phyloP scores from a whole-genome alignment of 2,329 filamentous ascomycete species.

The Colletotrichum truncatum region DNA sequence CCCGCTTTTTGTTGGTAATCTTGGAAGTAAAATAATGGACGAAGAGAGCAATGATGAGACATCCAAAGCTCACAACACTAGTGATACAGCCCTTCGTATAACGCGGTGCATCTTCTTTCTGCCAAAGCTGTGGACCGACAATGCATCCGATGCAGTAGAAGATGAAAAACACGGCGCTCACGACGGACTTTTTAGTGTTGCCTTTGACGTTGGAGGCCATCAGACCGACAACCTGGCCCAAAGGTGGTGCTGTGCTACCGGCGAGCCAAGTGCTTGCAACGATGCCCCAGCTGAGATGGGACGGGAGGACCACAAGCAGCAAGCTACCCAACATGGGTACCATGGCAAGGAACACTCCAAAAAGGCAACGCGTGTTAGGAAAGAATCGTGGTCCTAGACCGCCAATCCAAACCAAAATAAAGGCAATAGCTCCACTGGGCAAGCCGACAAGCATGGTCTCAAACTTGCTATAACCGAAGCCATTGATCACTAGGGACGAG shows the following conservation, averaged over 20 bases:
- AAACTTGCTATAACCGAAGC: no score
- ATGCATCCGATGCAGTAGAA: slow-evolving; percentile 37
- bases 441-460: no score
- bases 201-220: slow-evolving; percentile 39
- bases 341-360: no score
- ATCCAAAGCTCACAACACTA: slow-evolving; percentile 30
- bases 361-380: no score
- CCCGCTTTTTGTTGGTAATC: not conserved
- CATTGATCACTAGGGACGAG: no score
- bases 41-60: slow-evolving; percentile 23
- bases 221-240: slow-evolving; percentile 33
- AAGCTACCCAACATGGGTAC: no score
- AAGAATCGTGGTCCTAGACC: no score
- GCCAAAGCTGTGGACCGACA: slow-evolving; percentile 35
- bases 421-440: no score
- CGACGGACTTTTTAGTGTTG: slow-evolving; percentile 39
- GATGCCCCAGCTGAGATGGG: no score
- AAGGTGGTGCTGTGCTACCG: slow-evolving; percentile 14
- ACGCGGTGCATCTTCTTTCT: slow-evolving; percentile 31
- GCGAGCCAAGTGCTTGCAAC: slow-evolving; percentile 37
- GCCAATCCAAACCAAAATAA: no score
- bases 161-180: slow-evolving; percentile 37
- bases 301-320: no score
- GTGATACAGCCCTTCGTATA: slow-evolving; percentile 34
- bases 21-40: slow-evolving; percentile 3